Base-by-base conservation (phyloP, 768 basidiomycete species). In the Coprinopsis cinerea region DNA sequence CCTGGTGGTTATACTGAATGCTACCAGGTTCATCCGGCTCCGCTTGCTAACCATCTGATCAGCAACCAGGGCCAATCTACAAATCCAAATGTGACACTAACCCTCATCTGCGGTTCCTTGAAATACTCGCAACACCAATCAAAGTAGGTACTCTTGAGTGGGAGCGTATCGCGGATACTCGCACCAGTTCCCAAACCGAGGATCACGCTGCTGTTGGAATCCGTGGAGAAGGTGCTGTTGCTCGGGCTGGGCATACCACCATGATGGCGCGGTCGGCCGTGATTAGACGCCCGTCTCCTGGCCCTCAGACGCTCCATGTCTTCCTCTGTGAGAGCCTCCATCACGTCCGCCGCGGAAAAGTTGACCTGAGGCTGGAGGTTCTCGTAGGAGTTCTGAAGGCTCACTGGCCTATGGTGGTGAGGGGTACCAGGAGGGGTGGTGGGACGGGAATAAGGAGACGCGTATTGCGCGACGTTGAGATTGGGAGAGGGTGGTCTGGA, bases 91-190 rank as follows among this genome's bases (percentile, higher is more conserved):
- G 43, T 2, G 22, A 15, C 7, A 42, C 82, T 59, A 63, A 95
- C 93, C 75, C 92, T 85, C 95, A 99, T 98, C 65, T 99, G 96
- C 2, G 95, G 92, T 64, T 97, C 94, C 54, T 88, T 92, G 72
- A 97, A 99, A 64, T 98, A 98, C 62, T 98, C 94, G 59, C 82
- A 80, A 52, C 92, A 92, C 90, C 92, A 97, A 61, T 97, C 95
- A 61, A 86, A 99, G 69, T 90, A 95, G 7, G 80, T 75, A 61
- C 92, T 94, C 67, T 90, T 92, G 59, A 99, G 66, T 0, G 96
- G 96, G 54, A 98, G 65, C 2, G 87, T 80, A 64, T 95, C 88
- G 51, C 87, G 78, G 49, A 93, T 85, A 7, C 87, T 87, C 9
- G 79, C 72, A 20, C 89, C 88, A 9, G 89, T 90, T 2, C 88